Base-by-base conservation (phyloP, 768 basidiomycete species). In the Obba rivulosa region DNA sequence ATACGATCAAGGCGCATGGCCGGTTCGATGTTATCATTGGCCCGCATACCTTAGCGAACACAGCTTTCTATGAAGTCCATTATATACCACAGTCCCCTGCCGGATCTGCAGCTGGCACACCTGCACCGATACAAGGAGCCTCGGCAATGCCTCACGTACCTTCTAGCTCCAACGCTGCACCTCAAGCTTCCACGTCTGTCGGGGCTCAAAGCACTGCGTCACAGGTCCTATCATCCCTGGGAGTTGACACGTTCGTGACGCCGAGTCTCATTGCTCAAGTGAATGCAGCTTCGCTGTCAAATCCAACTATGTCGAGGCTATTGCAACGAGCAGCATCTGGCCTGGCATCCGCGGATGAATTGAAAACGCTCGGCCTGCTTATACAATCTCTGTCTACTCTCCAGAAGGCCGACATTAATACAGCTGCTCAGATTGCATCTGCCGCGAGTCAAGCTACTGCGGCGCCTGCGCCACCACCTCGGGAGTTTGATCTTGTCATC, bases 21-120 rank as follows among this genome's bases (percentile, higher is more conserved):
- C 78, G 72, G 59, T 90, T 82, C 61, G 78, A 83, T 46, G 63
- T 92, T 34, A 73, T 79, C 56, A 79, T 92, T 25, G 89, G 88
- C 4, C 89, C 89, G 13, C 87, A 88, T 62, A 66, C 71, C 22
- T 91, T 91, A 57, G 59, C 69, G 28, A 78, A 82, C 20, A 88
- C 87, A 0, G 70, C 75, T 0, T 69, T 92, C 50, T 88, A 80
- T 53, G 86, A 91, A 65, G 83, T 85, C 8, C 76, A 81, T 58
- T 90, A 89, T 64, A 71, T 80, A 17, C 66, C 74, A 3, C 51
- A 57, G 34, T 23, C 57, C 14, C 57, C 58, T 31, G 28, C 13
- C 13, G 28, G 13, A 13, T 13, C 28, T 31, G 13, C 28, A 13
- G 7, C 28, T 7, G 13, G 28, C 13, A 31, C 28, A 5, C 13